These are phyloP conservation scores for Coemansia sp. DNA, from an alignment of 192 early-diverging fungal species.

Conservation along the genomic window DNA sequence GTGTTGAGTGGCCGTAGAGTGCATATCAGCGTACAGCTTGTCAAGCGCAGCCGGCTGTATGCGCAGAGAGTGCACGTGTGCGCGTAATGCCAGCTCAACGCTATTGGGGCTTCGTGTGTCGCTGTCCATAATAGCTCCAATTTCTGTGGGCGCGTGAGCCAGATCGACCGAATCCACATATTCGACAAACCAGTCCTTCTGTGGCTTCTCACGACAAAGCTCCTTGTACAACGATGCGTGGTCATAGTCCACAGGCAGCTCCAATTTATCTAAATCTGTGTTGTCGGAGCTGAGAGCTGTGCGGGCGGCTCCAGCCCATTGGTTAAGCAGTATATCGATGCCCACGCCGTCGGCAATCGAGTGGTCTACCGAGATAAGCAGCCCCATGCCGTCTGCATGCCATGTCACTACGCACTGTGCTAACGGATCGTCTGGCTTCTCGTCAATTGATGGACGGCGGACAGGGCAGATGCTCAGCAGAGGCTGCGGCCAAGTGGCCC, in stretches of 20 bases:
- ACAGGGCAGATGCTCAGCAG: slow-evolving; percentile 23
- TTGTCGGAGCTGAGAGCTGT: background rate
- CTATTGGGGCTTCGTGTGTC: slow-evolving; percentile 13
- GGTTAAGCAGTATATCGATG: slow-evolving; percentile 26
- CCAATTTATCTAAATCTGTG: background rate
- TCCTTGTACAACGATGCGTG: slow-evolving; percentile 20
- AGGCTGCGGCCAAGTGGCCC: slow-evolving; percentile 25
- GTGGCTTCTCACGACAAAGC: background rate
- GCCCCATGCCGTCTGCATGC: slow-evolving; percentile 37
- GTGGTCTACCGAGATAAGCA: slow-evolving; percentile 43
- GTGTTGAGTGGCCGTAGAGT: background rate
- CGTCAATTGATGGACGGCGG: background rate
- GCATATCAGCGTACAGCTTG: slow-evolving; percentile 8
- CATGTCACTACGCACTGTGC: slow-evolving; percentile 35
- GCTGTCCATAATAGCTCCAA: slow-evolving; percentile 11
- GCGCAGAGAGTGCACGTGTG: slow-evolving; percentile 21
- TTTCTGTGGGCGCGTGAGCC: background rate
- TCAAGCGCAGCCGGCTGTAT: slow-evolving; percentile 21
- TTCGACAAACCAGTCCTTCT: slow-evolving; percentile 28
- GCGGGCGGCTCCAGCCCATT: slow-evolving; percentile 26
- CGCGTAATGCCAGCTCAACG: slow-evolving; percentile 24
- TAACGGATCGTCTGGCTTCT: slow-evolving; percentile 9
- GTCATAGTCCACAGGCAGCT: slow-evolving; percentile 26
- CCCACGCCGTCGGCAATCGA: slow-evolving; percentile 40
- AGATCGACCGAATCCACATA: slow-evolving; percentile 18